A percentile compares a stretch with the other conserved stretches of the same genome.
phyloP scores from a whole-genome alignment of 345 rosid species.

The Draba incana region DNA sequence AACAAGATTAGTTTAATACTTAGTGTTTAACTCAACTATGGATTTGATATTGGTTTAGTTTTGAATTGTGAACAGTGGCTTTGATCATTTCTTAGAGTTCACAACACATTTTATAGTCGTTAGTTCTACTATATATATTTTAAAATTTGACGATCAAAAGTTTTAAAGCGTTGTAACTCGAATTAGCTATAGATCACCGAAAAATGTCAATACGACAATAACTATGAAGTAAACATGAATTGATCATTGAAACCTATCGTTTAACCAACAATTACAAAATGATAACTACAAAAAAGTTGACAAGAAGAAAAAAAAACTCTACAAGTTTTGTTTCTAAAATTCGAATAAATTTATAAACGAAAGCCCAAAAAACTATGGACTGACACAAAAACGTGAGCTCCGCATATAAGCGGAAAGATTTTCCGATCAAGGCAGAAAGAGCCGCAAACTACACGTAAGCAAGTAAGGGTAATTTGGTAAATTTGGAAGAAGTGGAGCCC shows the following conservation, averaged over 20 bases:
- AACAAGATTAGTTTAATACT: conserved; percentile 19
- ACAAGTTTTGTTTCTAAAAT: neutral
- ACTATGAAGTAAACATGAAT: too few relatives aligned
- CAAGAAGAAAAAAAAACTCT: neutral
- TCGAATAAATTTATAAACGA: neutral
- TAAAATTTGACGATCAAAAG: too few relatives aligned
- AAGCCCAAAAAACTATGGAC: conserved; percentile 22
- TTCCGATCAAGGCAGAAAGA: conserved; percentile 24
- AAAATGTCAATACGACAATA: too few relatives aligned
- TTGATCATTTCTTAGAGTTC: too few relatives aligned
- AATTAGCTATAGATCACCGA: too few relatives aligned
- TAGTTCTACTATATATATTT: too few relatives aligned
- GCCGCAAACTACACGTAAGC: conserved; percentile 37
- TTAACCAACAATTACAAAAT: too few relatives aligned
- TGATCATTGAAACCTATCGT: too few relatives aligned
- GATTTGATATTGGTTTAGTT: neutral
- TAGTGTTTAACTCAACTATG: too few relatives aligned
- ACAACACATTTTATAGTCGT: too few relatives aligned
- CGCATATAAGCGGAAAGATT: conserved; percentile 41
- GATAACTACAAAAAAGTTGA: too few relatives aligned
- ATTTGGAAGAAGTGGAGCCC: conserved; percentile 25
- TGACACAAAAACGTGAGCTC: conserved; percentile 40
- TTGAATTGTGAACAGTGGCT: neutral
- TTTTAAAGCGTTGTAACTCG: too few relatives aligned
- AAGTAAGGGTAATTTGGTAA: conserved; percentile 16